Conservation (phyloP, 2,329 filamentous ascomycete genomes). For the Cordyceps javanica region DNA sequence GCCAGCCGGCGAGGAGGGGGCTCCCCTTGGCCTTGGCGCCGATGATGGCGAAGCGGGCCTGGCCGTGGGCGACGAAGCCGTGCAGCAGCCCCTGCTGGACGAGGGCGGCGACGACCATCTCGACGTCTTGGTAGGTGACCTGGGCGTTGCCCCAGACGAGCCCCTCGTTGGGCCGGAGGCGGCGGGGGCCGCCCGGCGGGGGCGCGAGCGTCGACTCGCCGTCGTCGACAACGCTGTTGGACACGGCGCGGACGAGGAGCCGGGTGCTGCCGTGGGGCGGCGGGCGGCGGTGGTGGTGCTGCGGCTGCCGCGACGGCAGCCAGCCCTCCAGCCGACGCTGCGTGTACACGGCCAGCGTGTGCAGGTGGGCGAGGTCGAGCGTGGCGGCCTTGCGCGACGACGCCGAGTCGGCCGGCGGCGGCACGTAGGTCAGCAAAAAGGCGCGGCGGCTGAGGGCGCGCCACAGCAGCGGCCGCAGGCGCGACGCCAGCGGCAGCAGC, state of each 20-base stretch:
- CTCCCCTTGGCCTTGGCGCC: constrained; percentile 64
- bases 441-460: constrained; percentile 71
- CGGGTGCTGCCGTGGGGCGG: constrained; percentile 42
- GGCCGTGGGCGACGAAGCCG: constrained; percentile 76
- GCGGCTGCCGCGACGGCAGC: constrained; percentile 30
- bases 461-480: constrained; percentile 79
- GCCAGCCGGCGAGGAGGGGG: constrained; percentile 67
- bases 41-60: constrained; percentile 73
- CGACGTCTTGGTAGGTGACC: constrained; percentile 60
- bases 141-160: constrained; percentile 58
- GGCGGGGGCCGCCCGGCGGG: constrained; percentile 40
- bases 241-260: constrained; percentile 46
- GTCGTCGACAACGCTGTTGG: constrained; percentile 36
- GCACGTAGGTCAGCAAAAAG: constrained; percentile 73
- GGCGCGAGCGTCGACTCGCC: constrained; percentile 38
- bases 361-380: constrained; percentile 64
- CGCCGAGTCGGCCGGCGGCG: constrained; percentile 49
- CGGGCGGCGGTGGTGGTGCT: constrained; percentile 26
- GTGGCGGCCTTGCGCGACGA: constrained; percentile 60
- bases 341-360: constrained; percentile 56
- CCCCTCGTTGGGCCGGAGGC: constrained; percentile 51
- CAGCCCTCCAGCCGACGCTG: constrained; percentile 60
- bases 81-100: constrained; percentile 75
- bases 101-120: constrained; percentile 69
- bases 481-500: constrained; percentile 67